Evolutionary conservation across 306 rosid species (phyloP).

Genomic region (Pyrus bretschneideri): DNA sequence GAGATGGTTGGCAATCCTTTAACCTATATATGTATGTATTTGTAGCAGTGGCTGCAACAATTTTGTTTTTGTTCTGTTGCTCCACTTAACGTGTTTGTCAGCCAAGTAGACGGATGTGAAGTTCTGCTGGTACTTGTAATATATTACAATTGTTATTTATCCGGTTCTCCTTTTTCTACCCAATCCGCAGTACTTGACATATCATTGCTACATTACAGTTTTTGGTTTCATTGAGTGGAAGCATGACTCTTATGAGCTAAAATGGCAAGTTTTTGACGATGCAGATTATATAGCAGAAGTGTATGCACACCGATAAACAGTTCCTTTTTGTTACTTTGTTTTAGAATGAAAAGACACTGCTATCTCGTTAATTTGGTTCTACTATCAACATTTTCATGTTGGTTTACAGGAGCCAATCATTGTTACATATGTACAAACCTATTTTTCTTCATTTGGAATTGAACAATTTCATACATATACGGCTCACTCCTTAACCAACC

Average conservation of each 20-base stretch:
- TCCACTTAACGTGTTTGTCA: conserved; percentile 24
- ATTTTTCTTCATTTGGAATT: background rate
- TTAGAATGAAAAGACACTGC: background rate
- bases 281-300: too few relatives aligned
- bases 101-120: conserved; percentile 3
- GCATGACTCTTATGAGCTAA: background rate
- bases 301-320: background rate
- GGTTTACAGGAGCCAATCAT: background rate
- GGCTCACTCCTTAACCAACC: background rate
- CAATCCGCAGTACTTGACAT: background rate
- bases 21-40: background rate
- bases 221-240: background rate
- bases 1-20: conserved; percentile 2
- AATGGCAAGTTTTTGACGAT: background rate
- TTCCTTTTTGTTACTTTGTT: background rate
- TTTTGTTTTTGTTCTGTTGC: conserved; percentile 45
- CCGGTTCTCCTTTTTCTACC: background rate
- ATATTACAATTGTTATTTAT: background rate
- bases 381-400: background rate
- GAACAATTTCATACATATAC: background rate
- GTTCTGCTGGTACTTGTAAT: background rate
- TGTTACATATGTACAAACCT: conserved; percentile 9
- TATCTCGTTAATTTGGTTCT: background rate
- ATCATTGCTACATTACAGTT: background rate
- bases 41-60: conserved; percentile 37